These are phyloP conservation scores for Pelargonium myrrhifolium DNA, from an alignment of 441 rosid genomes.

Conservation along the genomic window DNA sequence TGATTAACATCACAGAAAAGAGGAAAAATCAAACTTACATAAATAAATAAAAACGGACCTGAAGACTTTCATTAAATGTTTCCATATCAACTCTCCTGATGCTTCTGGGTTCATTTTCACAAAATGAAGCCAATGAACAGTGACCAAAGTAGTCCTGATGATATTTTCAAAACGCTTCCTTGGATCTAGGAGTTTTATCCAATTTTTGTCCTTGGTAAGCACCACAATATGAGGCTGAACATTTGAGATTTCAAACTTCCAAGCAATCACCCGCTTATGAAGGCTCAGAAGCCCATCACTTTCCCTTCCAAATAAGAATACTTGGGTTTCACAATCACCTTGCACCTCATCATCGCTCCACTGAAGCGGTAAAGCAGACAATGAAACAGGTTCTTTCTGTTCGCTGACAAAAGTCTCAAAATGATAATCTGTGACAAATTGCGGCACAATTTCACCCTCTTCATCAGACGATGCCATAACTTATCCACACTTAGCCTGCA, in stretches of 20 bases:
- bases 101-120: constrained; percentile 22
- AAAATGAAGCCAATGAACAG: constrained; percentile 33
- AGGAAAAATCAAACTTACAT: not conserved
- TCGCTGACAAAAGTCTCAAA: constrained; percentile 22
- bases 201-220: constrained; percentile 23
- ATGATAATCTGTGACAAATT: constrained; percentile 24
- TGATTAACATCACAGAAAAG: not conserved
- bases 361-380: constrained; percentile 27
- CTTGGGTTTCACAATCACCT: not conserved
- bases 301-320: constrained; percentile 22
- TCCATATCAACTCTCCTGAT: constrained; percentile 22
- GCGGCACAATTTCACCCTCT: constrained; percentile 29
- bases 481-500: constrained; percentile 6
- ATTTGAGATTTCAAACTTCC: constrained; percentile 28
- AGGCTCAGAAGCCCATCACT: constrained; percentile 25
- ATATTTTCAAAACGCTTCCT: constrained; percentile 25
- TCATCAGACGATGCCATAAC: constrained; percentile 33
- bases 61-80: constrained; percentile 23
- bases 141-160: constrained; percentile 27
- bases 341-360: constrained; percentile 23
- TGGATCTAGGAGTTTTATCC: constrained; percentile 28
- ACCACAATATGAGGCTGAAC: constrained; percentile 25
- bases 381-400: constrained; percentile 24
- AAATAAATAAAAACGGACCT: constrained; percentile 11
- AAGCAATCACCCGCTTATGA: constrained; percentile 22